These are phyloP conservation scores for Penicillium flavigenum DNA, from an alignment of 495 filamentous ascomycete species.

Conservation along the genomic window DNA sequence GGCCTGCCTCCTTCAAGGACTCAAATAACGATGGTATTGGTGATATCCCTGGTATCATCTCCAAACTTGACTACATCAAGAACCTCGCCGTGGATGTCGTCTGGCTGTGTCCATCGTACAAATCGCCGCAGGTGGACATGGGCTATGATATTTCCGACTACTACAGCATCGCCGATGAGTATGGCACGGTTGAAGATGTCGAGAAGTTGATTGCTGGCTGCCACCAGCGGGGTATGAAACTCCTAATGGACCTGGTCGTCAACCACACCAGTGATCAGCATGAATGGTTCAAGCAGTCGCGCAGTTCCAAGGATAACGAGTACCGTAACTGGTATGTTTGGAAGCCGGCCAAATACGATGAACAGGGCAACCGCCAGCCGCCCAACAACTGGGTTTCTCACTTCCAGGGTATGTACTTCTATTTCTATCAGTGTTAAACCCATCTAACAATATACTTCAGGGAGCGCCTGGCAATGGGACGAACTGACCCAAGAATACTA, in stretches of 20 bases:
- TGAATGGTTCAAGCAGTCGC: conserved; percentile 70
- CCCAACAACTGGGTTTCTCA: conserved; percentile 69
- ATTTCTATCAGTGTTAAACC: not conserved
- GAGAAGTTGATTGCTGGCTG: conserved; percentile 59
- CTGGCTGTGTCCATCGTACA: conserved; percentile 68
- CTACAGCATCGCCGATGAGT: conserved; percentile 57
- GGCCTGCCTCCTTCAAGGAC: conserved; percentile 65
- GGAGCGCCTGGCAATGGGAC: conserved; percentile 66
- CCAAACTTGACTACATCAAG: conserved; percentile 64
- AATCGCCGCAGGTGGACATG: conserved; percentile 63
- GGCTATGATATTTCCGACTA: conserved; percentile 71
- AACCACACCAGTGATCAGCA: conserved; percentile 82
- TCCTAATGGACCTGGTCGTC: conserved; percentile 72
- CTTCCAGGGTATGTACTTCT: conserved; percentile 49
- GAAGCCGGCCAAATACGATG: conserved; percentile 58
- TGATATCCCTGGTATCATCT: conserved; percentile 65
- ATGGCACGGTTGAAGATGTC: conserved; percentile 63
- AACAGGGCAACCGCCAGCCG: conserved; percentile 58
- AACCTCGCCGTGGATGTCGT: conserved; percentile 63
- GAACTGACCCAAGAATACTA: conserved; percentile 66
- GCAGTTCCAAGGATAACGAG: conserved; percentile 54
- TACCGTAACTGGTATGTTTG: conserved; percentile 77
- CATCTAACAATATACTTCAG: conserved; percentile 19
- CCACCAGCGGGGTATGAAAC: conserved; percentile 60
- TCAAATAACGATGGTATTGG: conserved; percentile 67